Evolutionary conservation across 192 early-diverging fungal species (phyloP), one percentile per base, ranked within the genome.

Genomic region (Powellomyces hirtus): DNA sequence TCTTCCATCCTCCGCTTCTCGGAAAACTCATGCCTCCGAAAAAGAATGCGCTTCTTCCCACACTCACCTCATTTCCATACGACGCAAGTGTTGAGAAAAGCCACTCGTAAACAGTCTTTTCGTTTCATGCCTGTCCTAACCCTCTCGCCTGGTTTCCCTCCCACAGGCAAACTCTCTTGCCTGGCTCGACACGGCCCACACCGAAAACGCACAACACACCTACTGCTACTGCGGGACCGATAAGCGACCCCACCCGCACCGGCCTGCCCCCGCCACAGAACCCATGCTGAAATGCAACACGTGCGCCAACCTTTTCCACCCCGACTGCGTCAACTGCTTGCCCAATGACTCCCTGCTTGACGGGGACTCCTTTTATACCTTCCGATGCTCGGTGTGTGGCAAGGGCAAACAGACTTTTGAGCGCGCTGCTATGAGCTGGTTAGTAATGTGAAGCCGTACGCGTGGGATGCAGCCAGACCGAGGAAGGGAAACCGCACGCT

Each of bases 161-260:
- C n/a, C n/a, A n/a, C n/a, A 49, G 46, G 5, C 26, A 2, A 16
- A 49, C n/a, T 49, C 46, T 5, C 46, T 49, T 24, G n/a, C 46
- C 5, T 49, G 46, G 46, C 3, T 49, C 46, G 46, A 49, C 46
- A 3, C n/a, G n/a, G 67, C 75, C 33, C 88, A 85, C 51, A 58
- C 50, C 22, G 79, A 64, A 20, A 91, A 91, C 76, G 78, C 74
- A 46, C 79, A 94, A 64, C 83, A 82, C 26, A 70, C 75, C 11
- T 94, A 94, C 68, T 94, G 92, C 72, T 94, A 94, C 62, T 94
- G 92, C 40, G 92, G 90, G 14, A 75, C 82, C 70, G 81, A 83
- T 64, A 80, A 87, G 72, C 65, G 71, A 57, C 53, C 72, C 81
- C 81, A 76, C 68, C 6, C 18, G 26, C 22, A 2, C 2, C 24